phyloP scores from a whole-genome alignment of 2,329 filamentous ascomycete species.

The Aaosphaeria pasadenensis region DNA sequence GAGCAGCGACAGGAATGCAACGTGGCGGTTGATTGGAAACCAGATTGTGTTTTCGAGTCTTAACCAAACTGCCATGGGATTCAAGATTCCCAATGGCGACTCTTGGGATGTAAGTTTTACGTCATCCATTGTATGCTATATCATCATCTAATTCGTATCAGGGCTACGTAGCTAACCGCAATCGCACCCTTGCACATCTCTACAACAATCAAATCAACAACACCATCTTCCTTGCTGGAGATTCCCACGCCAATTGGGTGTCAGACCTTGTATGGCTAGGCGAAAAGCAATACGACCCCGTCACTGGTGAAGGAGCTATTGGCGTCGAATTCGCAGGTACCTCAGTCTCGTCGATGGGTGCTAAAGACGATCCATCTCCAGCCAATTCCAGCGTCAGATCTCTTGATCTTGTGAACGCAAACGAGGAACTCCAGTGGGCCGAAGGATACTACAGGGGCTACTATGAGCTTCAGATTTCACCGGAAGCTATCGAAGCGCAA shows the following conservation, averaged over 20 bases:
- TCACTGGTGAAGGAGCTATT: constrained; percentile 40
- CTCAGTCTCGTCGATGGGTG: constrained; percentile 62
- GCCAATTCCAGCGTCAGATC: constrained; percentile 46
- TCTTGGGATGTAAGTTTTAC: constrained; percentile 50
- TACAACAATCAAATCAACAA: constrained; percentile 68
- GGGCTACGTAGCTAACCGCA: constrained; percentile 63
- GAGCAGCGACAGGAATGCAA: constrained; percentile 62
- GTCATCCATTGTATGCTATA: too few relatives aligned
- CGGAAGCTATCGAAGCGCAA: constrained; percentile 56
- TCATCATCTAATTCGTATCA: too few relatives aligned
- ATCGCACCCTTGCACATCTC: constrained; percentile 65
- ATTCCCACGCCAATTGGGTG: constrained; percentile 64
- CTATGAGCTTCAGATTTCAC: constrained; percentile 58
- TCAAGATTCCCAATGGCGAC: constrained; percentile 53
- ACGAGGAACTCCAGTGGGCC: constrained; percentile 68
- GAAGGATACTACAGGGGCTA: constrained; percentile 74
- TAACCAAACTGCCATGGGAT: constrained; percentile 47
- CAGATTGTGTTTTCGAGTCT: constrained; percentile 66
- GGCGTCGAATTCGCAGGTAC: constrained; percentile 59
- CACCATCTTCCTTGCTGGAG: constrained; percentile 70
- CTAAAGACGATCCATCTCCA: constrained; percentile 52
- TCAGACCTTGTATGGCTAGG: constrained; percentile 46
- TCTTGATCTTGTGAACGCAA: constrained; percentile 40
- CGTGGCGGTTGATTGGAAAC: constrained; percentile 69
- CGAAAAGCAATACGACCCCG: constrained; percentile 38